phyloP scores from a whole-genome alignment of 208 protist species.

The Wallacemonas sp. region DNA sequence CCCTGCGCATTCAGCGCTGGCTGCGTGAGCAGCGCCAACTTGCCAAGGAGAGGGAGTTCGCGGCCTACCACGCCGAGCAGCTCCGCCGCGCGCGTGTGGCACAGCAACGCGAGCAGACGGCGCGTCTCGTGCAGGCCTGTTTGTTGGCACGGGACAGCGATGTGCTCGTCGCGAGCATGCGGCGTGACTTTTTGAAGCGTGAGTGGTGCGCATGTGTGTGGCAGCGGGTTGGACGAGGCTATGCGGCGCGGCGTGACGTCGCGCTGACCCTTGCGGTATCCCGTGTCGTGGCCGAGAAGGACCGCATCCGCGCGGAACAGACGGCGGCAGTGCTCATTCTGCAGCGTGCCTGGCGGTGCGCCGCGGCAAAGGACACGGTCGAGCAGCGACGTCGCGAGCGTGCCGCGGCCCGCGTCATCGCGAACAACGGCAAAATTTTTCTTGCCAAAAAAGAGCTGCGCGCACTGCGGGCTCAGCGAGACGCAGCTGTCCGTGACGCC shows the following conservation, averaged over 20 bases:
- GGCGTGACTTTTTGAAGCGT: conserved; percentile 36
- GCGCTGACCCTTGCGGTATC: conserved; percentile 34
- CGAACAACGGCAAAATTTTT: conserved; percentile 54
- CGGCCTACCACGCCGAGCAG: conserved; percentile 61
- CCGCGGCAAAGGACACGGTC: conserved; percentile 58
- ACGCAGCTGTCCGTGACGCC: conserved; percentile 23
- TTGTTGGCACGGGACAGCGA: conserved; percentile 36
- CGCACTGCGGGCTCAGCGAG: conserved; percentile 39
- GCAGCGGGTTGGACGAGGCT: conserved; percentile 70
- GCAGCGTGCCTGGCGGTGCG: conserved; percentile 80
- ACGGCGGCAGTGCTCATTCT: conserved; percentile 58
- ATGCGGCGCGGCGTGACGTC: conserved; percentile 35
- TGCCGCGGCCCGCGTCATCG: conserved; percentile 47
- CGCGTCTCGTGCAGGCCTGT: conserved; percentile 56
- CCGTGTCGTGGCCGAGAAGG: conserved; percentile 23
- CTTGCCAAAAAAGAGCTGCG: conserved; percentile 45
- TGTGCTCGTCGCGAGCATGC: conserved; percentile 52
- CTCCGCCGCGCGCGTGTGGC: conserved; percentile 46
- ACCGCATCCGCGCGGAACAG: conserved; percentile 26
- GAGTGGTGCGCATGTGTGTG: conserved; percentile 38
- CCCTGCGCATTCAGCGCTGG: conserved; percentile 60
- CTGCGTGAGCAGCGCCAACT: conserved; percentile 39
- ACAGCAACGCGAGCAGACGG: conserved; percentile 38
- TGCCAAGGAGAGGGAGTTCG: conserved; percentile 60
- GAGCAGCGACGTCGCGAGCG: conserved; percentile 50